phyloP scores from a whole-genome alignment of 1,284 basidiomycete genomes.

The Omphalotus olearius region DNA sequence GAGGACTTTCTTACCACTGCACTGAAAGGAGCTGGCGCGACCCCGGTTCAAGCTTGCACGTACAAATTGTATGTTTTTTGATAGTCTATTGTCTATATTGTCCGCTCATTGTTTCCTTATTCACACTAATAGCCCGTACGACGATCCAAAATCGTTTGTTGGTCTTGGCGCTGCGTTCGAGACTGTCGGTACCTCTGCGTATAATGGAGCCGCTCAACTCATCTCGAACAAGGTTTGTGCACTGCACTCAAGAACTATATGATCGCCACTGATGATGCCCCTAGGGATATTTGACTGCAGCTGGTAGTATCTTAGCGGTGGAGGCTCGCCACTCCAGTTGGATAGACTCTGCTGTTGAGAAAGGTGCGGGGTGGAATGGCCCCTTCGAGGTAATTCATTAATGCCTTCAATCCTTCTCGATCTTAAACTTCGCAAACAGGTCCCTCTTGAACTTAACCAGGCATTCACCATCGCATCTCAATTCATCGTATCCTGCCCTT shows the following conservation, averaged over 20 bases:
- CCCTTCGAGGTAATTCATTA: constrained; percentile 36
- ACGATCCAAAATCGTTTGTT: constrained; percentile 45
- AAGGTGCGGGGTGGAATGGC: constrained; percentile 49
- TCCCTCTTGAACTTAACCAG: constrained; percentile 46
- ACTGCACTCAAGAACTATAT: background rate
- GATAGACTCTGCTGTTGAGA: constrained; percentile 44
- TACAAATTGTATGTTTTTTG: constrained; percentile 9
- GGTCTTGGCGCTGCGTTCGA: constrained; percentile 53
- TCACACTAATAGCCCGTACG: constrained; percentile 37
- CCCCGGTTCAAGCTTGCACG: constrained; percentile 4
- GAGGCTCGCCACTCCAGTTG: constrained; percentile 48
- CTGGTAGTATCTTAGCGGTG: constrained; percentile 37
- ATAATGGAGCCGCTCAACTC: constrained; percentile 47
- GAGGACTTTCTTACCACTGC: constrained; percentile 20
- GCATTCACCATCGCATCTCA: constrained; percentile 37
- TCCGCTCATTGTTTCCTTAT: background rate
- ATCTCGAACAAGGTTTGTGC: constrained; percentile 31
- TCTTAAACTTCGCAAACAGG: constrained; percentile 24
- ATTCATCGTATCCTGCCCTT: constrained; percentile 48
- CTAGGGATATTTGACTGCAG: constrained; percentile 21
- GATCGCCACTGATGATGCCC: no score
- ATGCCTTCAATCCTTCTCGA: background rate
- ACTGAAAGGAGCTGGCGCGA: constrained; percentile 16
- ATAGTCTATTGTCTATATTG: background rate
- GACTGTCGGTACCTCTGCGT: constrained; percentile 50